Evolutionary conservation across 176 grass and related monocot species (phyloP).

Genomic region (Oryza meyeriana): DNA sequence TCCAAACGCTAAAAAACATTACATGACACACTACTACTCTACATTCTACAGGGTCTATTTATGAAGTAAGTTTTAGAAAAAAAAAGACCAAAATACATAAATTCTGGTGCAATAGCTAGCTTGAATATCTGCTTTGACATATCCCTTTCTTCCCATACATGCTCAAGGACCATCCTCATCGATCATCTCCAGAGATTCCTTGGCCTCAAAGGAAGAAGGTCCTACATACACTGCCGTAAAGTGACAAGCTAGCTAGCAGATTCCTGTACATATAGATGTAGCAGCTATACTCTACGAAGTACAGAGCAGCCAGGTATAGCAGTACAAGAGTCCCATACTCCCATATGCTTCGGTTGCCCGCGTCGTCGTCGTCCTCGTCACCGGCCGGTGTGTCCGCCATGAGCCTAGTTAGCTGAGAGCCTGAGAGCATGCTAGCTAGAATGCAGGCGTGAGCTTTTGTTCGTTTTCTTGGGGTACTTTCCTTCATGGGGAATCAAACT

Average conservation of each 20-base stretch:
- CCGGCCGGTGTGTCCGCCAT: background rate
- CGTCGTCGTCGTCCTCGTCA: background rate
- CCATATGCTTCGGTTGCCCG: background rate
- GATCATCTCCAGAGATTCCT: background rate
- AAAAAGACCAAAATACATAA: too few relatives aligned
- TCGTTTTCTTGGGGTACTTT: slow-evolving; percentile 5
- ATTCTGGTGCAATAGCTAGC: too few relatives aligned
- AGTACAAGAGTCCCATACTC: too few relatives aligned
- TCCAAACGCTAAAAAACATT: too few relatives aligned
- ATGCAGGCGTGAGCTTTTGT: background rate
- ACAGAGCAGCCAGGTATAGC: background rate
- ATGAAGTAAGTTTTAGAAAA: too few relatives aligned
- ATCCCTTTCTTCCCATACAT: too few relatives aligned
- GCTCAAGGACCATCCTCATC: too few relatives aligned
- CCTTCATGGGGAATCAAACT: background rate
- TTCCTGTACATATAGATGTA: background rate
- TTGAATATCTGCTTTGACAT: too few relatives aligned
- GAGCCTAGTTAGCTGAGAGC: background rate
- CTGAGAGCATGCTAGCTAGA: too few relatives aligned
- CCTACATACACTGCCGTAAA: background rate
- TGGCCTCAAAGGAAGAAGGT: background rate
- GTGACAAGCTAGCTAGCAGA: background rate
- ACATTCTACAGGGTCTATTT: too few relatives aligned
- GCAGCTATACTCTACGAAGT: background rate
- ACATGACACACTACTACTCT: too few relatives aligned